These are phyloP conservation scores for Talaromyces sp. DNA, from an alignment of 2,329 filamentous ascomycete genomes.

Conservation along the genomic window DNA sequence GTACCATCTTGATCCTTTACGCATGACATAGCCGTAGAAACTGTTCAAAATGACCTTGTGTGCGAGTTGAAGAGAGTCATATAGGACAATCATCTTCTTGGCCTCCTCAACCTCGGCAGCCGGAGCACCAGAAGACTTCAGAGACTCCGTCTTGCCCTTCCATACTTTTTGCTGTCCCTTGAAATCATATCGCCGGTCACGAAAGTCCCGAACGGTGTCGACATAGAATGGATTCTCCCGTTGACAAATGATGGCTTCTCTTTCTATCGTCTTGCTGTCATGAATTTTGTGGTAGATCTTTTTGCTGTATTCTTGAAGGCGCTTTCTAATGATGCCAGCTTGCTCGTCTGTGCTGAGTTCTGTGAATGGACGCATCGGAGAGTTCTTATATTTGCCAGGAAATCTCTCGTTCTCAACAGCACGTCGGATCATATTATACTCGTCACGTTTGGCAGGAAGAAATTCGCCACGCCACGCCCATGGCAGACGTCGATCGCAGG, in stretches of 20 bases:
- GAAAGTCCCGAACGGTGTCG: slow-evolving; percentile 89
- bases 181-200: slow-evolving; percentile 96
- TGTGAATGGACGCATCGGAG: slow-evolving; percentile 67
- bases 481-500: slow-evolving; percentile 86
- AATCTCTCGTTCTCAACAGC: slow-evolving; percentile 89
- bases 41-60: slow-evolving; percentile 99
- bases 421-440: slow-evolving; percentile 98
- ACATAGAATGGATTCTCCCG: slow-evolving; percentile 98
- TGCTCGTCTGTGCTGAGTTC: slow-evolving; percentile 80
- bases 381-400: slow-evolving; percentile 68
- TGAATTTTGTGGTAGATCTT: slow-evolving; percentile 99
- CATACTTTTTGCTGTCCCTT: slow-evolving; percentile 97
- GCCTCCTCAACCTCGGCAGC: slow-evolving; percentile 77
- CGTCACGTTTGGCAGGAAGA: slow-evolving; percentile 87
- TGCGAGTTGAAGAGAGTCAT: slow-evolving; percentile 89
- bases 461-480: slow-evolving; percentile 99
- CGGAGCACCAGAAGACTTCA: slow-evolving; percentile 76
- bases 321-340: slow-evolving; percentile 71
- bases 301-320: slow-evolving; percentile 86
- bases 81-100: slow-evolving; percentile 98
- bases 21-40: slow-evolving; percentile 99
- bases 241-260: slow-evolving; percentile 97
- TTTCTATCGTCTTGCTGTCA: slow-evolving; percentile 83
- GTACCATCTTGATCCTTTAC: slow-evolving; percentile 98
- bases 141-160: slow-evolving; percentile 88